Percentiles rank a stretch among this genome's conserved stretches.
phyloP scores from a whole-genome alignment of 2,329 filamentous ascomycete genomes.

The Fusarium anthophilum region DNA sequence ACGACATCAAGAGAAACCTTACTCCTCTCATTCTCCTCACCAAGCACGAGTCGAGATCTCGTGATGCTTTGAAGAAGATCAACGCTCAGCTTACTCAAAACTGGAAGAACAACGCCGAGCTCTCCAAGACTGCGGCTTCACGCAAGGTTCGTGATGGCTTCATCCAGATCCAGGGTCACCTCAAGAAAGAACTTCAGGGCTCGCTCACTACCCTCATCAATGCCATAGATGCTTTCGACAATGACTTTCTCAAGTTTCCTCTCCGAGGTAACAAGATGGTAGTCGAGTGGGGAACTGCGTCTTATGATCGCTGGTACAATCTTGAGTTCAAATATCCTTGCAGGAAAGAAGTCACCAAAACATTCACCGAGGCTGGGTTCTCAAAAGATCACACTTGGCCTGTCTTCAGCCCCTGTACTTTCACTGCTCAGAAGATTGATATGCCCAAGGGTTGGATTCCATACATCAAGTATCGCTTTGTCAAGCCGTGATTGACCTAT shows the following conservation, averaged over 20 bases:
- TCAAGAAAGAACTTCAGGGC: slow-evolving; percentile 5
- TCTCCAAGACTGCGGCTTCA: slow-evolving; percentile 9
- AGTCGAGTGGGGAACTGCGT: slow-evolving; percentile 8
- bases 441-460: slow-evolving; percentile 25
- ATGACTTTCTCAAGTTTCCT: slow-evolving; percentile 17
- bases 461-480: slow-evolving; percentile 30
- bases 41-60: slow-evolving; percentile 5
- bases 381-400: slow-evolving; percentile 19
- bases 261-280: slow-evolving; percentile 22
- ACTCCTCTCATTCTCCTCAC: slow-evolving; percentile 8
- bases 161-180: slow-evolving; percentile 1
- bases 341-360: slow-evolving; percentile 5
- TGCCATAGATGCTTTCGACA: slow-evolving; percentile 9
- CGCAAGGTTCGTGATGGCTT: slow-evolving; percentile 29
- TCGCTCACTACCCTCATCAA: background rate
- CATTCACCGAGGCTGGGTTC: slow-evolving; percentile 11
- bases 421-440: slow-evolving; percentile 14
- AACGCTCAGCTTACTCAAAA: slow-evolving; percentile 16
- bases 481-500: background rate
- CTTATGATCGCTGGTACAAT: slow-evolving; percentile 22
- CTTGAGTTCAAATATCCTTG: slow-evolving; percentile 31
- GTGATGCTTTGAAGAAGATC: background rate
- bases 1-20: slow-evolving; percentile 12
- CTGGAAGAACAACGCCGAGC: slow-evolving; percentile 28
- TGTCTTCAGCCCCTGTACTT: slow-evolving; percentile 17